Percentiles rank a stretch among this genome's conserved stretches.
These are phyloP conservation scores for Scolecobasidium constrictum DNA, from an alignment of 2,329 filamentous ascomycete species.

Conservation along the genomic window DNA sequence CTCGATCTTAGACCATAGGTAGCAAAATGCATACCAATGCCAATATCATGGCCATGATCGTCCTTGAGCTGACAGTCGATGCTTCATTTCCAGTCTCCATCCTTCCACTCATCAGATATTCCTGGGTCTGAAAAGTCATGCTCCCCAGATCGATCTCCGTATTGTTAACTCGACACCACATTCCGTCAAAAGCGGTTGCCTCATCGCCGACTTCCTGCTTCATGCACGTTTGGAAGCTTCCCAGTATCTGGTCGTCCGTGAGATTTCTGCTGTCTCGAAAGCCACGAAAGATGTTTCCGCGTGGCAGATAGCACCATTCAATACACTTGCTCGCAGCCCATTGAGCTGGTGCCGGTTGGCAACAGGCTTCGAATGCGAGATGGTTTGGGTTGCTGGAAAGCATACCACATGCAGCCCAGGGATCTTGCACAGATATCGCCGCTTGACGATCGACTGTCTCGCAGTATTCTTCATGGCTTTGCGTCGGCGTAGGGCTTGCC, in stretches of 20 bases:
- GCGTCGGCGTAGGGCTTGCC: conserved; percentile 2
- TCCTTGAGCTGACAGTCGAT: too few species aligned
- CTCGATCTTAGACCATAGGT: too few species aligned
- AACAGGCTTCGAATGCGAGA: conserved; percentile 1
- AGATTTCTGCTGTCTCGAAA: conserved; percentile 4
- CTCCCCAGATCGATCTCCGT: conserved; percentile 1
- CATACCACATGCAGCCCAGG: conserved; percentile 4
- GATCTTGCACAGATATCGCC: not conserved
- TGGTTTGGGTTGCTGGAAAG: not conserved
- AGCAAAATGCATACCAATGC: too few species aligned
- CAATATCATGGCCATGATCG: too few species aligned
- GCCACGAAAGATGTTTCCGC: conserved; percentile 5
- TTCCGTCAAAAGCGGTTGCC: conserved; percentile 1
- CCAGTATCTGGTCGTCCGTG: conserved; percentile 7
- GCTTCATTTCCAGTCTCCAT: too few species aligned
- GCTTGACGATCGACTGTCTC: conserved; percentile 1
- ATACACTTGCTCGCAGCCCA: conserved; percentile 3
- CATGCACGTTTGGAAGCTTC: conserved; percentile 9
- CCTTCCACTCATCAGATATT: conserved; percentile 3
- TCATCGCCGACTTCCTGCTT: conserved; percentile 5
- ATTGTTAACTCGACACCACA: conserved; percentile 3
- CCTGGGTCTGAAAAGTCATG: not conserved
- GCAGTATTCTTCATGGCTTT: conserved; percentile 3
- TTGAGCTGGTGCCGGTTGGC: conserved; percentile 5
- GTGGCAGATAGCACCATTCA: conserved; percentile 6